Evolutionary conservation across 73 alveolate species (phyloP).

Genomic region (Tetrahymena malaccensis): DNA sequence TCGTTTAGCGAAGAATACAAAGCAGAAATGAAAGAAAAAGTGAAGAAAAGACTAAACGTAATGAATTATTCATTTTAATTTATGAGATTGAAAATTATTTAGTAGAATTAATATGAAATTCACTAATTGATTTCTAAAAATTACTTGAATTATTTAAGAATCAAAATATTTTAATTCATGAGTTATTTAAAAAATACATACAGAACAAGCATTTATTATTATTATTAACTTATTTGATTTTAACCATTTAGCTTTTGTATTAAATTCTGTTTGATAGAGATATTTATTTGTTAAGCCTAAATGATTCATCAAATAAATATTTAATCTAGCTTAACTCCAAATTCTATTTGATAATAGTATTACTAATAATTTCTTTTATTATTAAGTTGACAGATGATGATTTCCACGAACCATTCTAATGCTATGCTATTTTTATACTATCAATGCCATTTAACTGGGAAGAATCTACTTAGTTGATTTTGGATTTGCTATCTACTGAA

Average conservation of each 20-base stretch:
- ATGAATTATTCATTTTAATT: background rate
- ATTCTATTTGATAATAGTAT: background rate
- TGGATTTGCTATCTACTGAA: background rate
- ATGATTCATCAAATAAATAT: background rate
- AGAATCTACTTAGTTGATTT: background rate
- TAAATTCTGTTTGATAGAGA: no score
- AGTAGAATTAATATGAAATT: background rate
- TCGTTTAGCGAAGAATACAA: background rate
- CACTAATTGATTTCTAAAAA: no score
- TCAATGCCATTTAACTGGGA: conserved; percentile 33
- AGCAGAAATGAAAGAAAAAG: background rate
- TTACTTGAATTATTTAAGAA: no score
- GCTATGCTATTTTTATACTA: conserved; percentile 21
- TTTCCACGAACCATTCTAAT: background rate
- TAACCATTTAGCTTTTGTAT: no score
- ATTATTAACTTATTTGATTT: no score
- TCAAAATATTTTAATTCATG: no score
- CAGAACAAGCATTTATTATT: no score
- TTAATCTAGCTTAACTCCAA: background rate
- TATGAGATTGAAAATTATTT: background rate
- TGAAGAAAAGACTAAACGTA: background rate
- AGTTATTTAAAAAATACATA: no score
- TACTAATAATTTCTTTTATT: background rate
- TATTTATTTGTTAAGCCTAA: no score
- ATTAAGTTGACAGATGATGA: background rate